Evolutionary conservation across 2,329 filamentous ascomycete species (phyloP), one percentile per base, ranked within the genome.

Genomic region (Cercospora nicotianae): DNA sequence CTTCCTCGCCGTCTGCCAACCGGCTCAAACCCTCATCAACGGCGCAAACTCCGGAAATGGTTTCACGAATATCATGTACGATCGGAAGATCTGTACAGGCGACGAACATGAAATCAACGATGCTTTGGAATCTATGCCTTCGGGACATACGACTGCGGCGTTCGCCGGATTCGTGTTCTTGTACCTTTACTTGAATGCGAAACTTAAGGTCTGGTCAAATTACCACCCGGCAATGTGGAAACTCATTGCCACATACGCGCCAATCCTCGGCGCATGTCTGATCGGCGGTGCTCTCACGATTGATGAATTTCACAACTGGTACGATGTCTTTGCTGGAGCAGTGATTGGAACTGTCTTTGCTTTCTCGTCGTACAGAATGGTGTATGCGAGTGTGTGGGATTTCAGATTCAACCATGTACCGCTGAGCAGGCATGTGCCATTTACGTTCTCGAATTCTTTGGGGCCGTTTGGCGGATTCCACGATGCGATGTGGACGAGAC

Each of bases 201-300:
- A 93, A 81, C 84, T 93, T 72, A 93, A 92, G 83, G 86, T 92
- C 65, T 92, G 89, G 73, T 81, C 86, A 70, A 90, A 91, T 81
- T 90, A 90, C 76, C 90, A 92, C 75, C 87, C 90, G 0, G 83
- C 87, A 12, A 87, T 91, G 84, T 92, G 90, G 90, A 92, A 92
- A 80, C 79, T 92, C 12, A 81, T 90, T 33, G 85, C 83, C 16
- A 81, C 87, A 26, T 90, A 90, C 73, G 84, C 87, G 0, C 90
- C 91, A 0, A 79, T 93, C 2, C 85, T 93, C 0, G 89, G 87
- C 2, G 90, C 90, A 0, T 83, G 83, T 2, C 81, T 93, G 2
- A 91, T 93, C 53, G 89, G 86, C 1, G 90, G 90, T 5, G 86
- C 89, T 0, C 80, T 92, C 9, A 91, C 89, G 0, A 91, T 92